Evolutionary conservation across 495 filamentous ascomycete genomes (phyloP), one percentile per base, ranked within the genome.

Genomic region (Podospora pseudoanserina): DNA sequence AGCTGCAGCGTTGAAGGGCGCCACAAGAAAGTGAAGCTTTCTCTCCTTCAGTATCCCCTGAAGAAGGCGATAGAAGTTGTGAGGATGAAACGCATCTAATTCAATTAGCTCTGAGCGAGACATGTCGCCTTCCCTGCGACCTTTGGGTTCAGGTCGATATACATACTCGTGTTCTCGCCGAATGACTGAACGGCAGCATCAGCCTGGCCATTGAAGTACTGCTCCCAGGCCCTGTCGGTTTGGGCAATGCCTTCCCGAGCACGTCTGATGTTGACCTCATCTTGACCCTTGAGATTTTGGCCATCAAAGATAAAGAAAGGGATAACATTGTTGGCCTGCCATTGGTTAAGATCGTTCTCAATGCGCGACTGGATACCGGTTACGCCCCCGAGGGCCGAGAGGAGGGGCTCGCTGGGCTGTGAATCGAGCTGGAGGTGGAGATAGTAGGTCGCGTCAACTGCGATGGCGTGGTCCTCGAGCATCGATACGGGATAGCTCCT

Each of bases 281-380:
- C 89, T 68, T 89, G 87, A 68, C 88, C 91, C 59, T 86, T 87
- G 68, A 91, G 86, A 16, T 91, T 86, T 65, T 96, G 84, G 39
- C 96, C 96, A 77, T 91, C 89, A 79, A 99, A 98, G 61, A 98
- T 86, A 73, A 98, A 98, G 60, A 94, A 75, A 44, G 88, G 91
- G 32, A 77, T 86, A 58, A 93, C 89, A 64, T 83, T 76, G 79
- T 86, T 77, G 55, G 84, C 77, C 76, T 87, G 81, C 86, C 93
- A 86, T 71, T 82, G 79, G 70, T 87, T 83, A 5, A 99, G 80
- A 66, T 97, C 91, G 44, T 83, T 82, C 74, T 91, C 86, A 65
- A 98, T 90, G 64, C 88, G 88, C 39, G 77, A 78, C 73, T 87
- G 78, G 57, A 89, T 88, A 68, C 96, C 92, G 2, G 96, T 94